Percentiles rank a stretch among this genome's conserved stretches.
phyloP scores from a whole-genome alignment of 176 grass and related monocot genomes.

The Paspalum notatum region DNA sequence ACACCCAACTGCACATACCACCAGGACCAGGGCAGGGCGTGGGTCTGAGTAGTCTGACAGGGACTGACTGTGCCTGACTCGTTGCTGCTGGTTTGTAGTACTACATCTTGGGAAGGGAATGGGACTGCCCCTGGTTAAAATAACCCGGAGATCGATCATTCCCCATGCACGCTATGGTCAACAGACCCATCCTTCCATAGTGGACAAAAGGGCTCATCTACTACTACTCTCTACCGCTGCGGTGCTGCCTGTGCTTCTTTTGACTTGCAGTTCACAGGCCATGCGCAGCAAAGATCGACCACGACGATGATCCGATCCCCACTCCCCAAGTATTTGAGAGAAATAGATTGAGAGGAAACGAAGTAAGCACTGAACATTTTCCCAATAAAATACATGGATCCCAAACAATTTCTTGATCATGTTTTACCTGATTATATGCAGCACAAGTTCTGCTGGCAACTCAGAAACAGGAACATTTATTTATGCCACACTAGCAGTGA shows the following conservation, averaged over 20 bases:
- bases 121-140: slow-evolving; percentile 27
- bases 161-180: slow-evolving; percentile 44
- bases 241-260: slow-evolving; percentile 20
- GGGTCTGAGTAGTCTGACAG: slow-evolving; percentile 22
- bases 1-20: neutral
- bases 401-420: neutral
- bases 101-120: slow-evolving; percentile 52
- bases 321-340: no score
- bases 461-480: neutral
- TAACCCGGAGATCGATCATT: slow-evolving; percentile 45
- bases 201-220: neutral
- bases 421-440: neutral
- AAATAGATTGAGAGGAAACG: no score
- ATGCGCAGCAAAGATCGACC: slow-evolving; percentile 27
- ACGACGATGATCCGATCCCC: neutral
- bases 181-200: slow-evolving; percentile 41
- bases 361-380: no score
- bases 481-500: neutral
- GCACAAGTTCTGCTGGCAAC: neutral
- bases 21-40: neutral
- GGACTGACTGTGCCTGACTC: slow-evolving; percentile 48
- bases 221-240: neutral
- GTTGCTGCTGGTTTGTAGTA: slow-evolving; percentile 50
- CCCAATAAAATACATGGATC: no score
- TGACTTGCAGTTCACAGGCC: neutral